These are phyloP conservation scores for Evernia prunastri DNA, from an alignment of 495 filamentous ascomycete genomes.

Conservation along the genomic window DNA sequence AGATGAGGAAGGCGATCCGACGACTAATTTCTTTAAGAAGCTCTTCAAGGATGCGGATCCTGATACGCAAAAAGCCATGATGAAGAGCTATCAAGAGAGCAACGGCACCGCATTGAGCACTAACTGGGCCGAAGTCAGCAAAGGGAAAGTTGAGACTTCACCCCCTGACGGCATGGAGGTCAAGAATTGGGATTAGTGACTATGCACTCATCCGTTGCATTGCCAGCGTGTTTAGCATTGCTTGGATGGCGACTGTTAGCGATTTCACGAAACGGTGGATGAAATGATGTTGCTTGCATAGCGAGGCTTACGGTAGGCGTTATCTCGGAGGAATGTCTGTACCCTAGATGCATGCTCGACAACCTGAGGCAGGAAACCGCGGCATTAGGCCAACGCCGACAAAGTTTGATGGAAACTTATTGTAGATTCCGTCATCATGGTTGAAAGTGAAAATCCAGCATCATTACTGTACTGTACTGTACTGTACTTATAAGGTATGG, in stretches of 20 bases:
- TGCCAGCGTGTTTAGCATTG: neutral
- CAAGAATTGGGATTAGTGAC: slow-evolving; percentile 50
- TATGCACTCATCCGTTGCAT: neutral
- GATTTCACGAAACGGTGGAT: neutral
- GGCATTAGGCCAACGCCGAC: slow-evolving; percentile 16
- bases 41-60: slow-evolving; percentile 72
- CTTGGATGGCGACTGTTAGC: neutral
- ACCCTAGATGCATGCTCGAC: neutral
- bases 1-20: slow-evolving; percentile 62
- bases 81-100: slow-evolving; percentile 93
- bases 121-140: slow-evolving; percentile 80
- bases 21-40: slow-evolving; percentile 85
- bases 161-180: slow-evolving; percentile 73
- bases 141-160: slow-evolving; percentile 60
- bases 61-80: slow-evolving; percentile 86
- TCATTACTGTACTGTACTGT: no score
- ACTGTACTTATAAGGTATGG: no score
- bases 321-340: neutral
- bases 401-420: no score
- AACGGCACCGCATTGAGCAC: slow-evolving; percentile 91
- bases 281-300: neutral
- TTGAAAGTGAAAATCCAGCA: no score
- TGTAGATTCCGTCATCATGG: neutral
- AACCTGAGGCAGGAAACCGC: slow-evolving; percentile 17
- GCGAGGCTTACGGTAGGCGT: slow-evolving; percentile 3